Conservation (phyloP, 805 yeast species). For the Candida caryicola region DNA sequence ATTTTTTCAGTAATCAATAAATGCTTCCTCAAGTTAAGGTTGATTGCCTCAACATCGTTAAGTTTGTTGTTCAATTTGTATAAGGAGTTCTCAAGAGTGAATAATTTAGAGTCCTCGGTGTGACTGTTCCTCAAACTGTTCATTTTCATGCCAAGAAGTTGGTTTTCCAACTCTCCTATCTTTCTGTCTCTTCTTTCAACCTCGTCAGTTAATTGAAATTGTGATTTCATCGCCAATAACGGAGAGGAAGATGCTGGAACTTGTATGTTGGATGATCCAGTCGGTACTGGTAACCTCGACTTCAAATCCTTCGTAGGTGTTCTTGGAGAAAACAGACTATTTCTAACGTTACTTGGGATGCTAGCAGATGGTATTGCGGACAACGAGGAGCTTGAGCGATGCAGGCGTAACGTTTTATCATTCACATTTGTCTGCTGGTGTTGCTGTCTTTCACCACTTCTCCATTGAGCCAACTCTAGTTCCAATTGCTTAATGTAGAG, state of each 20-base stretch:
- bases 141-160: constrained; percentile 28
- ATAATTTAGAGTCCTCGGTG: constrained; percentile 47
- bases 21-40: constrained; percentile 54
- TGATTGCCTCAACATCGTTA: constrained; percentile 61
- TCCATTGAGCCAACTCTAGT: constrained; percentile 36
- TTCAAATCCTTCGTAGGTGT: constrained; percentile 14
- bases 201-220: constrained; percentile 16
- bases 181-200: constrained; percentile 26
- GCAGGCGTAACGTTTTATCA: background rate
- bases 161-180: constrained; percentile 30
- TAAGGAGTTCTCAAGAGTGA: constrained; percentile 55
- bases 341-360: constrained; percentile 7
- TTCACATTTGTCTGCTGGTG: background rate
- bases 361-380: constrained; percentile 2
- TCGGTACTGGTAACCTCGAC: constrained; percentile 11
- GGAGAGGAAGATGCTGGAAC: constrained; percentile 10
- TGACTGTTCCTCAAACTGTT: constrained; percentile 27
- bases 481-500: constrained; percentile 41
- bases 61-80: constrained; percentile 57
- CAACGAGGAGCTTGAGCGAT: constrained; percentile 1
- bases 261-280: constrained; percentile 7
- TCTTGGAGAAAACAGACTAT: constrained; percentile 9
- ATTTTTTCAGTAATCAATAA: constrained; percentile 53
- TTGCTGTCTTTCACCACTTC: constrained; percentile 24
- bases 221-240: constrained; percentile 1